Evolutionary conservation across 352 stramenopile genomes (phyloP), one percentile per base, ranked within the genome.

Genomic region (Phytophthora sp.): DNA sequence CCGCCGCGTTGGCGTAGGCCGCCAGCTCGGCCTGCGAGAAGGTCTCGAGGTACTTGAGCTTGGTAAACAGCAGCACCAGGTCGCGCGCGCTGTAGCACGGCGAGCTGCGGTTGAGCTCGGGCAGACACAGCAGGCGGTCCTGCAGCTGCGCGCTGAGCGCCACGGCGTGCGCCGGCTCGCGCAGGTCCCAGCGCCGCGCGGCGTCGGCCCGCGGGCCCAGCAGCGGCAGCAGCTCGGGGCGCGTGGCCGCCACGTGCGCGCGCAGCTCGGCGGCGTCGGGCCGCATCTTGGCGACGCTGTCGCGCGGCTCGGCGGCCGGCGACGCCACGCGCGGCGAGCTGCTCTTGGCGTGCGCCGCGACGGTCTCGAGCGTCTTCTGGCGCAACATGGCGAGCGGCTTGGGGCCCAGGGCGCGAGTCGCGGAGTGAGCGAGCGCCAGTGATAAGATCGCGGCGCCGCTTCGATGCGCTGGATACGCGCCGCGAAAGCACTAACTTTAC

Each of bases 61-160:
- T 95, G 24, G 84, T 95, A 62, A 89, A 95, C 24, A 93, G 78
- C 63, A 93, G 66, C 54, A 95, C 80, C 39, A 95, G 84, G 27
- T 70, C 78, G 12, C 86, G 82, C 17, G 86, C 86, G 39, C 75
- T 93, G 71, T 92, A 92, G 72, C 82, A 92, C 23, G 86, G 82
- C 24, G 86, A 92, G 68, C 78, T 89, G 54, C 80, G 86, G 69
- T 92, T 92, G 32, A 92, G 67, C 55, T 92, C 86, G 1, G 83
- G 84, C 10, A 92, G 69, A 52, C 81, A 88, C 24, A 95, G 60
- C 56, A 92, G 53, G 17, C 83, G 82, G 31, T 91, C 85, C 28
- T 95, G 86, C 37, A 95, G 62, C 38, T 84, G 67, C 26, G 74
- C 74, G 49, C 79, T 87, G 8, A 93, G 74, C 45, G 80, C 74